Percentiles rank a stretch among this genome's conserved stretches.
These are phyloP conservation scores for Ramularia collo-cygni DNA, from an alignment of 2,329 filamentous ascomycete genomes.

Conservation along the genomic window DNA sequence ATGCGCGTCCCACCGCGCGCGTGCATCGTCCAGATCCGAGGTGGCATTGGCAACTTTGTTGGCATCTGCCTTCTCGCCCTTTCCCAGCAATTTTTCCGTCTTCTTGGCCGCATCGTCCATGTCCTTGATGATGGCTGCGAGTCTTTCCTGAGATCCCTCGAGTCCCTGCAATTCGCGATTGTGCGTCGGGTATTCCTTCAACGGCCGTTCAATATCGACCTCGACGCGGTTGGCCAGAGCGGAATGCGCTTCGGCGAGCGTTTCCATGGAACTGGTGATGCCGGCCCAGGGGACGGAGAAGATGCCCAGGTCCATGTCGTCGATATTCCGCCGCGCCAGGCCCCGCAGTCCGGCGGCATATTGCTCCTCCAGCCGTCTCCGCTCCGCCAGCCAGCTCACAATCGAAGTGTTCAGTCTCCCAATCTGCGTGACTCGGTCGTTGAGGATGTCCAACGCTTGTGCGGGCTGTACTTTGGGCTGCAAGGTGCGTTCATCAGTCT, in stretches of 20 bases:
- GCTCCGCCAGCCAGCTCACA: constrained; percentile 97
- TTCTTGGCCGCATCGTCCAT: constrained; percentile 78
- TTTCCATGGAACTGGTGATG: constrained; percentile 71
- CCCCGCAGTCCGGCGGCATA: constrained; percentile 70
- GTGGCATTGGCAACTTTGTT: constrained; percentile 71
- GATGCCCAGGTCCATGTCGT: constrained; percentile 76
- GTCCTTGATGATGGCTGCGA: constrained; percentile 73
- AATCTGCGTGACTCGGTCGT: constrained; percentile 83
- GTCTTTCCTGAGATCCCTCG: constrained; percentile 71
- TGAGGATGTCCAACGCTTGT: constrained; percentile 74
- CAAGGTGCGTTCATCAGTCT: constrained; percentile 17
- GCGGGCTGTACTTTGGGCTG: constrained; percentile 74
- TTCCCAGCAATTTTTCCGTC: constrained; percentile 74
- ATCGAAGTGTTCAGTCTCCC: constrained; percentile 81
- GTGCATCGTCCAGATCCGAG: constrained; percentile 67
- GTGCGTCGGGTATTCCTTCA: constrained; percentile 66
- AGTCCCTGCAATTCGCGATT: constrained; percentile 75
- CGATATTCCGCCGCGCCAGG: constrained; percentile 24
- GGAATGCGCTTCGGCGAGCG: constrained; percentile 76
- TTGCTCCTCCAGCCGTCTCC: constrained; percentile 81
- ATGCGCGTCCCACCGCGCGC: constrained; percentile 84
- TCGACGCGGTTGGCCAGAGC: constrained; percentile 75
- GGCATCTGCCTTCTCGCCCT: constrained; percentile 67
- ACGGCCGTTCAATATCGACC: constrained; percentile 74
- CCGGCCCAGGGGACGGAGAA: constrained; percentile 88